A percentile compares a stretch with the other conserved stretches of the same genome.
Conservation (phyloP, 306 rosid genomes). For the Trifolium pratense region DNA sequence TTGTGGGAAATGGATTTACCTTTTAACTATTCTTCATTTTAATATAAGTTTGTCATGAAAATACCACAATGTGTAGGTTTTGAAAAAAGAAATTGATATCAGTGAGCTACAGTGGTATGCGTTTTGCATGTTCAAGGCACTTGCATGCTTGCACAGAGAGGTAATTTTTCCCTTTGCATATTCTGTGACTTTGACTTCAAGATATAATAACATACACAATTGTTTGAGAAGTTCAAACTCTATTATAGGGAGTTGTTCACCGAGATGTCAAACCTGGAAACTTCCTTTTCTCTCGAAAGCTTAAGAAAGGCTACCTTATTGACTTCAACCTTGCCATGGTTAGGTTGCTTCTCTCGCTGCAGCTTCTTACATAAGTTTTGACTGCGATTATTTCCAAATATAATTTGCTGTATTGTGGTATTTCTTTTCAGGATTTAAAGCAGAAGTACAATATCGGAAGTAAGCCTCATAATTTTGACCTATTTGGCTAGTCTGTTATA, state of each 20-base stretch:
- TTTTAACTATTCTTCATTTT: slow-evolving; percentile 7
- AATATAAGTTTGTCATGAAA: slow-evolving; percentile 2
- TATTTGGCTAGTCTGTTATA: slow-evolving; percentile 18
- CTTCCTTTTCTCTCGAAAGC: slow-evolving; percentile 80
- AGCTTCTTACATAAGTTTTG: slow-evolving; percentile 26
- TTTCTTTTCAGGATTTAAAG: slow-evolving; percentile 59
- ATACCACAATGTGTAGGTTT: slow-evolving; percentile 54
- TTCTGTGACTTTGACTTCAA: slow-evolving; percentile 21
- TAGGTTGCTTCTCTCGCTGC: slow-evolving; percentile 42
- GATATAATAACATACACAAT: neutral
- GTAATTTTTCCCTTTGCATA: slow-evolving; percentile 44
- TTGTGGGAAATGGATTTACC: slow-evolving; percentile 17
- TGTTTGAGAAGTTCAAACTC: slow-evolving; percentile 33
- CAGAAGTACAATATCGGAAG: slow-evolving; percentile 57
- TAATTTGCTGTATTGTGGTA: slow-evolving; percentile 31
- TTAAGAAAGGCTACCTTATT: slow-evolving; percentile 78
- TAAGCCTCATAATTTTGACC: slow-evolving; percentile 46
- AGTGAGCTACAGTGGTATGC: slow-evolving; percentile 80
- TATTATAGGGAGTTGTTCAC: slow-evolving; percentile 70
- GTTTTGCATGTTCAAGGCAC: slow-evolving; percentile 83
- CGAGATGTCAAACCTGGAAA: slow-evolving; percentile 97
- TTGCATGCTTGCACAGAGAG: slow-evolving; percentile 83
- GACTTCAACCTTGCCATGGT: slow-evolving; percentile 95
- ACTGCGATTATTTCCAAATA: slow-evolving; percentile 5
- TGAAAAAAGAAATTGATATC: slow-evolving; percentile 76